A percentile compares a stretch with the other conserved stretches of the same genome.
Conservation (phyloP, 176 grass and related monocot species). For the Chloris gayana region DNA sequence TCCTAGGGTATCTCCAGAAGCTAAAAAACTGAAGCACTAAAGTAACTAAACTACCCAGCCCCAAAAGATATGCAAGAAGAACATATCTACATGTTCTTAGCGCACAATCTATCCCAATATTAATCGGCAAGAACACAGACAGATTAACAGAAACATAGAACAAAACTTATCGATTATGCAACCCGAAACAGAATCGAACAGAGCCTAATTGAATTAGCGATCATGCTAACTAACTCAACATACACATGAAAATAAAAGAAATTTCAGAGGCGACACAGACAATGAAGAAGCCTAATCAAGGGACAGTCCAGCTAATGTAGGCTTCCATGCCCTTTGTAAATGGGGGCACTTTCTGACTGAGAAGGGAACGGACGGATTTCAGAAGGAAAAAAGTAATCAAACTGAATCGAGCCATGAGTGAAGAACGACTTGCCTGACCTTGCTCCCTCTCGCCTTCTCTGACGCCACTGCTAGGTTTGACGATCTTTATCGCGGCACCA, state of each 20-base stretch:
- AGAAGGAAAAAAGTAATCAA: background rate
- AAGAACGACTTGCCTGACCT: background rate
- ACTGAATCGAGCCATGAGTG: background rate
- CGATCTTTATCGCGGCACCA: background rate
- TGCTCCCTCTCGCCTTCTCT: conserved; percentile 1
- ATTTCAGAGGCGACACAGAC: background rate
- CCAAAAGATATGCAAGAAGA: background rate
- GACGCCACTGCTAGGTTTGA: background rate
- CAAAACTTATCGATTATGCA: background rate
- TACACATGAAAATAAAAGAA: background rate
- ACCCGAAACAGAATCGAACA: background rate
- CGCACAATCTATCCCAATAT: background rate
- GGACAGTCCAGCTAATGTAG: background rate
- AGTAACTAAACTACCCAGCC: background rate
- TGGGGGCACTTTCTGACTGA: background rate
- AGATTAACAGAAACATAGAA: background rate
- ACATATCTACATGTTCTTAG: background rate
- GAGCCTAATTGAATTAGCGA: background rate
- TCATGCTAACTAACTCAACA: background rate
- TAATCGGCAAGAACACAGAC: background rate
- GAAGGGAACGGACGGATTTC: background rate
- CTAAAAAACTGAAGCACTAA: background rate
- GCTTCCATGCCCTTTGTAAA: background rate
- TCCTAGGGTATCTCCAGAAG: background rate
- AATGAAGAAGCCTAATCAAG: too few relatives aligned